phyloP scores from a whole-genome alignment of 805 yeast species.

The Monosporozyma unispora region DNA sequence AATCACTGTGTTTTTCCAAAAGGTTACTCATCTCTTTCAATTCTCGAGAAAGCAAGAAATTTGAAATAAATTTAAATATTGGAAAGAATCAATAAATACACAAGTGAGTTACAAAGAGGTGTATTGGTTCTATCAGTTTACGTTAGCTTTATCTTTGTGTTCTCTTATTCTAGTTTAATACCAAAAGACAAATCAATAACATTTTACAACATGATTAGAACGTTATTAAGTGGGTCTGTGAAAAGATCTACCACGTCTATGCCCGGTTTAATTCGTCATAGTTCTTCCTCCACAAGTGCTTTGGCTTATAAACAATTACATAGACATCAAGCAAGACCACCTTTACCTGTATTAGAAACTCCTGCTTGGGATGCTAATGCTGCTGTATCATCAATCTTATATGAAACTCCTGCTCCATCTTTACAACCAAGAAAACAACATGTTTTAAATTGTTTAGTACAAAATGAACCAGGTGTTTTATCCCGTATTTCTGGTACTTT shows the following conservation, averaged over 20 bases:
- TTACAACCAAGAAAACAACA: constrained; percentile 68
- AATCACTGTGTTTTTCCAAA: background rate
- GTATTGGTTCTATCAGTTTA: too few relatives aligned
- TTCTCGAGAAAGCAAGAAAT: background rate
- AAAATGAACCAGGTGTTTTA: constrained; percentile 97
- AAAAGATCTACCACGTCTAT: background rate
- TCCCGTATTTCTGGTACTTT: constrained; percentile 88
- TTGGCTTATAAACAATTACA: constrained; percentile 89
- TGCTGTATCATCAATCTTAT: constrained; percentile 90
- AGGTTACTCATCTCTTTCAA: too few relatives aligned
- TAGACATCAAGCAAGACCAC: constrained; percentile 78
- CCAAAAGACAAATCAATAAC: too few relatives aligned
- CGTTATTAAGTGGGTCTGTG: constrained; percentile 9
- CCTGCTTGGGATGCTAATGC: constrained; percentile 95
- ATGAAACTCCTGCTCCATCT: constrained; percentile 65
- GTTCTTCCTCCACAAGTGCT: constrained; percentile 80
- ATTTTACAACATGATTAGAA: constrained; percentile 32
- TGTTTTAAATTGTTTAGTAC: constrained; percentile 92
- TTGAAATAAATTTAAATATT: background rate
- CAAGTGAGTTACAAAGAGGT: too few relatives aligned
- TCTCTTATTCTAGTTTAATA: too few relatives aligned
- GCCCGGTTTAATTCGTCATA: constrained; percentile 30
- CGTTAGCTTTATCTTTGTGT: too few relatives aligned
- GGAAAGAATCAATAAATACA: too few relatives aligned
- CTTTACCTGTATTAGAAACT: constrained; percentile 85